Conservation (phyloP, 192 early-diverging fungal species). For the Mortierella alpina region DNA sequence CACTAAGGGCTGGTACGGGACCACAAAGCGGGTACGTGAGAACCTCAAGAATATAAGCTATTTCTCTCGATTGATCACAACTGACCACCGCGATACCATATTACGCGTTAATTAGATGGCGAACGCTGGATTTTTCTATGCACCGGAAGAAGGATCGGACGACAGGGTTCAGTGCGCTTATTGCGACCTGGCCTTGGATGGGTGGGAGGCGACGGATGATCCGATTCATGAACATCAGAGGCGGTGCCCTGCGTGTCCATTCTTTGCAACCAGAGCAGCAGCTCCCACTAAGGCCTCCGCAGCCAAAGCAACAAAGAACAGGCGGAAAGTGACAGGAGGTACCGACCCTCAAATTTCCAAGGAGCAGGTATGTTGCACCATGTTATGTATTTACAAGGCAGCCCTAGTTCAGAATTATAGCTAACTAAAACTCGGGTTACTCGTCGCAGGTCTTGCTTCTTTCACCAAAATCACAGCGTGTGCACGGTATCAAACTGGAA, state of each 20-base stretch:
- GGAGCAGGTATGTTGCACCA: constrained; percentile 3
- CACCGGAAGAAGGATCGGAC: constrained; percentile 23
- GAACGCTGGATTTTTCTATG: constrained; percentile 52
- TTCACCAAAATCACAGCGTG: background rate
- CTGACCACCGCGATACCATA: background rate
- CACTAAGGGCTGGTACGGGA: constrained; percentile 36
- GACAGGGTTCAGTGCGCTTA: constrained; percentile 52
- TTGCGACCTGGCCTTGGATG: constrained; percentile 43
- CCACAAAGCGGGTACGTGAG: constrained; percentile 24
- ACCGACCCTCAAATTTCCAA: background rate
- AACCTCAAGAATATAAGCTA: background rate
- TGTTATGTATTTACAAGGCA: background rate
- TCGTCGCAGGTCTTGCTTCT: background rate
- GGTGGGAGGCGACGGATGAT: constrained; percentile 52
- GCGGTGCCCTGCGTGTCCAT: constrained; percentile 34
- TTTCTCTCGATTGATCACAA: background rate
- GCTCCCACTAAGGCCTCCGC: constrained; percentile 32
- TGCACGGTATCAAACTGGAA: background rate
- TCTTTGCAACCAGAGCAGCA: constrained; percentile 35
- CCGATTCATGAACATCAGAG: constrained; percentile 53
- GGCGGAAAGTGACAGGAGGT: background rate
- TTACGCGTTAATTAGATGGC: constrained; percentile 36
- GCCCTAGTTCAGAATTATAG: background rate
- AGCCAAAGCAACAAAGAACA: constrained; percentile 18
- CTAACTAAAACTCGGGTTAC: background rate